Evolutionary conservation across 2,329 filamentous ascomycete genomes (phyloP).

Genomic region (Talaromyces albobiverticillius): DNA sequence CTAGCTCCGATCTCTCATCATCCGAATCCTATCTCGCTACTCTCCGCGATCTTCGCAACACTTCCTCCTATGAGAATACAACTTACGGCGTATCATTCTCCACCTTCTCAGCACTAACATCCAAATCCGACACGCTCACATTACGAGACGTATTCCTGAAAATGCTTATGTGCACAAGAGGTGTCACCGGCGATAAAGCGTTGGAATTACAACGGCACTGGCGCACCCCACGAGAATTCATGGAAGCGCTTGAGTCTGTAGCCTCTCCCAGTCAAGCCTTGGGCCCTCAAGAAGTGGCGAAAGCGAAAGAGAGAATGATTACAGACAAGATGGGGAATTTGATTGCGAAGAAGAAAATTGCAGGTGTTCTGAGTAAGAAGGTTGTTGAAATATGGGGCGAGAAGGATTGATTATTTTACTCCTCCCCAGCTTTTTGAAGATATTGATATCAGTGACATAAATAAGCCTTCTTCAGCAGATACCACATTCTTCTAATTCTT

Average conservation of each 20-base stretch:
- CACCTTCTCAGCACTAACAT: slow-evolving; percentile 68
- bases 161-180: slow-evolving; percentile 79
- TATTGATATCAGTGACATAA: too few species aligned
- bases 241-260: slow-evolving; percentile 65
- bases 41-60: slow-evolving; percentile 55
- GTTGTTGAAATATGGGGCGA: slow-evolving; percentile 70
- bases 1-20: slow-evolving; percentile 58
- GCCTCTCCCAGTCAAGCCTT: slow-evolving; percentile 15
- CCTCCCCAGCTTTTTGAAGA: too few species aligned
- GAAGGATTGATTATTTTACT: slow-evolving; percentile 5
- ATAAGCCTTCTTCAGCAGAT: too few species aligned
- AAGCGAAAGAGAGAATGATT: slow-evolving; percentile 61
- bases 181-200: slow-evolving; percentile 73
- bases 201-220: slow-evolving; percentile 76
- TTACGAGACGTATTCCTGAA: slow-evolving; percentile 74
- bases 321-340: slow-evolving; percentile 54
- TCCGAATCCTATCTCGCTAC: slow-evolving; percentile 67
- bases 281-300: slow-evolving; percentile 43
- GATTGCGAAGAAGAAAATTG: slow-evolving; percentile 67
- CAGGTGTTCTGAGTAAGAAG: slow-evolving; percentile 63
- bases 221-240: slow-evolving; percentile 68
- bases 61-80: slow-evolving; percentile 3
- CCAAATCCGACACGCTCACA: slow-evolving; percentile 72
- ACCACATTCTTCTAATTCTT: too few species aligned
- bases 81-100: slow-evolving; percentile 66